phyloP scores from a whole-genome alignment of 495 filamentous ascomycete species.

The Aspergillus heteromorphus region DNA sequence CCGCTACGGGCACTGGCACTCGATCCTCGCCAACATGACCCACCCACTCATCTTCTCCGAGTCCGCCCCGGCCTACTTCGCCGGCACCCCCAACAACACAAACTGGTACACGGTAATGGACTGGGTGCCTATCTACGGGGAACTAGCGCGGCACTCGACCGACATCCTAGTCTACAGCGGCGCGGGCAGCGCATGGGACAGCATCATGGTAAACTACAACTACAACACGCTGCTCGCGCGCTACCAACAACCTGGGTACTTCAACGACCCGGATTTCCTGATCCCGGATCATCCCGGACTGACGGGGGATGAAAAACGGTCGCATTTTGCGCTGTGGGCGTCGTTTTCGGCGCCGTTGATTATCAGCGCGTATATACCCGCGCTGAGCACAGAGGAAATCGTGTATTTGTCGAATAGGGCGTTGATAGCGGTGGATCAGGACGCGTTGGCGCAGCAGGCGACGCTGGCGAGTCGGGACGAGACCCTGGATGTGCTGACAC shows the following conservation, averaged over 20 bases:
- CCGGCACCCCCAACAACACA: conserved; percentile 21
- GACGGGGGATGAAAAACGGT: conserved; percentile 30
- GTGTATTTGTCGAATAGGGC: conserved; percentile 30
- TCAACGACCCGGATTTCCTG: conserved; percentile 42
- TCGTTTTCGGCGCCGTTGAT: conserved; percentile 36
- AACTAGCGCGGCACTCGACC: conserved; percentile 39
- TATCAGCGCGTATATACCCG: conserved; percentile 37
- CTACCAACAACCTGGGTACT: conserved; percentile 40
- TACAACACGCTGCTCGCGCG: conserved; percentile 32
- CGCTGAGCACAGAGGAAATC: conserved; percentile 25
- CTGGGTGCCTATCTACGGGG: conserved; percentile 31
- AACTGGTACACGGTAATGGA: conserved; percentile 39
- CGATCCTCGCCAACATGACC: conserved; percentile 25
- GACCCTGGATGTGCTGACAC: conserved; percentile 27
- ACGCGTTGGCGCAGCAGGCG: conserved; percentile 34
- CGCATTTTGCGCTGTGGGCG: conserved; percentile 40
- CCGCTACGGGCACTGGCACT: conserved; percentile 32
- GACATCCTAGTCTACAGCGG: conserved; percentile 35
- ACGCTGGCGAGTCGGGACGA: conserved; percentile 33
- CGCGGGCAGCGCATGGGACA: conserved; percentile 33
- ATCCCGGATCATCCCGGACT: conserved; percentile 36
- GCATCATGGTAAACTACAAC: conserved; percentile 38
- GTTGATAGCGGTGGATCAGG: conserved; percentile 37
- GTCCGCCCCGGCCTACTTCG: conserved; percentile 40
- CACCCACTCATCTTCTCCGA: conserved; percentile 37